Conservation (phyloP, 1,284 basidiomycete species). For the Tranzscheliella williamsii region DNA sequence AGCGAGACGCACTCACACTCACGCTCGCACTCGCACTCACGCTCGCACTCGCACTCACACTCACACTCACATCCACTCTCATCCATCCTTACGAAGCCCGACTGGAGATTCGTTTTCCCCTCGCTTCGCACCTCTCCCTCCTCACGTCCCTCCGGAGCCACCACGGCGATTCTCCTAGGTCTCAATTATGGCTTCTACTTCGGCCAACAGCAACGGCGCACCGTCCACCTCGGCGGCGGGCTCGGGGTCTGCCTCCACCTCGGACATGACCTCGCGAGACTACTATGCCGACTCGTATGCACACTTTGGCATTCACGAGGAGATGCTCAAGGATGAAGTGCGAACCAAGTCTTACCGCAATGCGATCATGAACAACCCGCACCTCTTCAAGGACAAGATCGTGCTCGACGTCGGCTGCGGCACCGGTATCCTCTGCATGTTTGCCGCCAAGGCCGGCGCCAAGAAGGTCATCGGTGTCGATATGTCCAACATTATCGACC, state of each 20-base stretch:
- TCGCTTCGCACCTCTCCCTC: too few relatives aligned
- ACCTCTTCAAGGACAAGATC: conserved; percentile 76
- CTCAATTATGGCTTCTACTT: conserved; percentile 39
- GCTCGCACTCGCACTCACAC: too few relatives aligned
- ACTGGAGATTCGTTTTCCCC: too few relatives aligned
- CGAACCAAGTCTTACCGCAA: conserved; percentile 93
- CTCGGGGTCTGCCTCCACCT: conserved; percentile 14
- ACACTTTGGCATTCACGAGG: conserved; percentile 64
- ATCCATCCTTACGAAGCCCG: too few relatives aligned
- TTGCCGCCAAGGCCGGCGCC: conserved; percentile 96
- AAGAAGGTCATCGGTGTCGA: conserved; percentile 85
- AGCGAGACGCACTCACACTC: too few relatives aligned
- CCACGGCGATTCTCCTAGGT: too few relatives aligned
- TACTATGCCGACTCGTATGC: conserved; percentile 61
- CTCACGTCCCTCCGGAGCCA: too few relatives aligned
- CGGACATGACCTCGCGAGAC: conserved; percentile 57
- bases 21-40: too few relatives aligned
- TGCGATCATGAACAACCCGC: conserved; percentile 91
- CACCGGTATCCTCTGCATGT: conserved; percentile 98
- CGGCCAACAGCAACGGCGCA: neutral
- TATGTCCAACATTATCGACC: conserved; percentile 99
- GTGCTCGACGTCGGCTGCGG: conserved; percentile 98
- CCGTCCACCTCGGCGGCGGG: conserved; percentile 18
- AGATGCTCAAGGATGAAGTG: conserved; percentile 98
- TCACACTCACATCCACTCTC: too few relatives aligned